Evolutionary conservation across 2,329 filamentous ascomycete species (phyloP), one percentile per base, ranked within the genome.

Genomic region (Calycina herbarum): DNA sequence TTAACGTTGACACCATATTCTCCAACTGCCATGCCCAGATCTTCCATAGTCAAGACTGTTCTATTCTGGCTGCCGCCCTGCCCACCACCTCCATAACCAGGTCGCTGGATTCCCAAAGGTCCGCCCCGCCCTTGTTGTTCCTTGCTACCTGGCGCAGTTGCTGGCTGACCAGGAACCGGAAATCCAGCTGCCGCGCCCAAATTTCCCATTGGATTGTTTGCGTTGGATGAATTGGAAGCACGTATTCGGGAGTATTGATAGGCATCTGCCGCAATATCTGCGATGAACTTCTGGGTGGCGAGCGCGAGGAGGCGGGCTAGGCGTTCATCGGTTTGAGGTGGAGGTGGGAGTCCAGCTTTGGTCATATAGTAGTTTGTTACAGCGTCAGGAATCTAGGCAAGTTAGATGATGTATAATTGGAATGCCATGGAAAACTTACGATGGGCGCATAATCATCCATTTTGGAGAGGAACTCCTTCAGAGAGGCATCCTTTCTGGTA

Each of bases 391-490:
- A 99, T 98, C 92, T 97, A 73, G 11, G 54, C 11, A n/a, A 8
- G 42, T 72, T 62, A 70, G 67, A 64, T 42, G 35, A 27, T 20
- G 17, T 6, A 31, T 15, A 67, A 33, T 29, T 62, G 38, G 27
- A 3, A 35, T 40, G 54, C 54, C 31, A 15, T 31, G 15, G 6
- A 2, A 48, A 63, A 81, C 90, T 70, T 85, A 97, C 94, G 74
- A 99, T 97, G 11, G 95, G 95, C 67, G 95, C 93, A 79, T 95
- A 98, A 75, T 99, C 95, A 76, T 99, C 95, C 90, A 99, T 98
- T 83, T 97, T 97, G 70, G 86, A 86, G 20, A 99, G 79, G 76
- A 99, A 97, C 79, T 98, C 94, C 75, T 94, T 91, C 70, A 99
- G 81, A 48, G 91, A 96, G 24, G 90, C 89, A 79, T 99, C 95